phyloP scores from a whole-genome alignment of 495 filamentous ascomycete species.

The Trichodelitschia bisporula region DNA sequence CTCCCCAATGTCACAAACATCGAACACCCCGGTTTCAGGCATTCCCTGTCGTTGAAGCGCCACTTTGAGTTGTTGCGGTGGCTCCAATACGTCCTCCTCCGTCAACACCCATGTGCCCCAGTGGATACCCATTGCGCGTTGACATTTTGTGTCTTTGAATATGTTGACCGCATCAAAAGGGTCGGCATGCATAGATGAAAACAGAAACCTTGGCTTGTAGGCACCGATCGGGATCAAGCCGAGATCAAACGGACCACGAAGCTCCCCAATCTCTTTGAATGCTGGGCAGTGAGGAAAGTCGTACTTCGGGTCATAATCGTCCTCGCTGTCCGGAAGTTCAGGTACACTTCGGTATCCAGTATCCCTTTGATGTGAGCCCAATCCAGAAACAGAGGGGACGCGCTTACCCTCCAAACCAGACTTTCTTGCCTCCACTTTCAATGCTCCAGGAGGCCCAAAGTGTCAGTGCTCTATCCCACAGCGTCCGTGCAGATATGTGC shows the following conservation, averaged over 20 bases:
- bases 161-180: slow-evolving; percentile 79
- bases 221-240: slow-evolving; percentile 90
- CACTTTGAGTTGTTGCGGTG: slow-evolving; percentile 46
- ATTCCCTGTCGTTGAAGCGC: slow-evolving; percentile 49
- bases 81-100: slow-evolving; percentile 64
- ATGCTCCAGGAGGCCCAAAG: slow-evolving; percentile 81
- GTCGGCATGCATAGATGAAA: slow-evolving; percentile 54
- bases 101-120: slow-evolving; percentile 87
- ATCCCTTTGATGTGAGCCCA: slow-evolving; percentile 15
- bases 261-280: slow-evolving; percentile 64
- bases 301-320: slow-evolving; percentile 51
- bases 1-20: slow-evolving; percentile 70
- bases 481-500: slow-evolving; percentile 45
- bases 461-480: slow-evolving; percentile 45
- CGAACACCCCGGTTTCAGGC: slow-evolving; percentile 57
- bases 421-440: slow-evolving; percentile 43
- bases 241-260: slow-evolving; percentile 72
- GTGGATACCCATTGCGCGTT: slow-evolving; percentile 68
- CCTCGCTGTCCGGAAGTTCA: slow-evolving; percentile 29
- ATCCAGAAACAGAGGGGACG: not conserved
- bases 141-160: slow-evolving; percentile 67
- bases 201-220: slow-evolving; percentile 44
- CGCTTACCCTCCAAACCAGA: slow-evolving; percentile 42
- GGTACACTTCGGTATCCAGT: slow-evolving; percentile 69
- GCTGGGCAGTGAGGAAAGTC: slow-evolving; percentile 59